Percentiles rank a stretch among this genome's conserved stretches.
phyloP scores from a whole-genome alignment of 164 flowering plant species.

The Piper longum region DNA sequence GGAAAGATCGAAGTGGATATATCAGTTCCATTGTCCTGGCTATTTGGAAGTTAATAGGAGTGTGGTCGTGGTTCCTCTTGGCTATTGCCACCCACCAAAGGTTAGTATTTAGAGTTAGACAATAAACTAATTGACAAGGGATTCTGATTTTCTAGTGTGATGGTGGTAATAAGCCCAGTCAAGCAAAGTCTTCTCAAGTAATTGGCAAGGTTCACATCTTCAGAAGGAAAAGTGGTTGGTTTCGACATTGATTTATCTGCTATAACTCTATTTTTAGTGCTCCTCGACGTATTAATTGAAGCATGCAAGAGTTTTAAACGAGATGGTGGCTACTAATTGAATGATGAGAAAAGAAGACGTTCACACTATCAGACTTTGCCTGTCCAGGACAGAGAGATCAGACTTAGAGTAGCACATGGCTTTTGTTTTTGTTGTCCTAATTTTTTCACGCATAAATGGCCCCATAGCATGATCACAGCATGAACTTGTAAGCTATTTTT shows the following conservation, averaged over 20 bases:
- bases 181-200: background rate
- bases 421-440: background rate
- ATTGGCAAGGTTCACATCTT: background rate
- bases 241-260: no score
- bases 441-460: background rate
- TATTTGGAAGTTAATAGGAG: background rate
- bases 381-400: no score
- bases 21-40: background rate
- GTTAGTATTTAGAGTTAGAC: no score
- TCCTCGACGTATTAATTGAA: no score
- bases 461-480: background rate
- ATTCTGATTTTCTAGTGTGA: background rate
- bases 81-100: background rate
- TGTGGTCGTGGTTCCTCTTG: background rate
- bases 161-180: background rate
- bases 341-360: no score
- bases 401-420: background rate
- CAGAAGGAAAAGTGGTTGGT: no score
- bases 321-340: no score
- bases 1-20: background rate
- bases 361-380: no score
- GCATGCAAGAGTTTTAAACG: no score
- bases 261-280: no score
- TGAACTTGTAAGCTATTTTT: background rate
- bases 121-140: background rate